phyloP scores from a whole-genome alignment of 345 rosid genomes.

The Mangifera indica region DNA sequence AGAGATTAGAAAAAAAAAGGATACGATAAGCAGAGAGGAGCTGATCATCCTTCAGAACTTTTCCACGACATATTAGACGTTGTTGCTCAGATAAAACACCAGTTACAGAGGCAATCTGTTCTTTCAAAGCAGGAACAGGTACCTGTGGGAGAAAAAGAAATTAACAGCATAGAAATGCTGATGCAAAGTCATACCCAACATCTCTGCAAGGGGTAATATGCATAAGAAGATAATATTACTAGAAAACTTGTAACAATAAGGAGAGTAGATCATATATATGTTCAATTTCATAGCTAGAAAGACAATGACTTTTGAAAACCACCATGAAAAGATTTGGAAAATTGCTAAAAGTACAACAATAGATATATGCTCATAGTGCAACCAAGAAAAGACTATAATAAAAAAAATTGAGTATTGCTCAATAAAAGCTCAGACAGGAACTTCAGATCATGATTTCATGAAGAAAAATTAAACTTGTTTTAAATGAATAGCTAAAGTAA shows the following conservation, averaged over 20 bases:
- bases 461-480: neutral
- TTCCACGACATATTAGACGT: slow-evolving; percentile 80
- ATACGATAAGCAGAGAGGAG: slow-evolving; percentile 88
- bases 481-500: neutral
- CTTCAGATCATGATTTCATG: neutral
- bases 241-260: neutral
- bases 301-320: neutral
- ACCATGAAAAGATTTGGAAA: neutral
- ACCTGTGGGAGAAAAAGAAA: slow-evolving; percentile 38
- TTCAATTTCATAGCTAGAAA: neutral
- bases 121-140: slow-evolving; percentile 79
- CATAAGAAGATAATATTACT: neutral
- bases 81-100: slow-evolving; percentile 76
- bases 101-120: slow-evolving; percentile 72
- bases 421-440: slow-evolving; percentile 1
- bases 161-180: neutral
- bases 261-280: neutral
- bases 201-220: neutral
- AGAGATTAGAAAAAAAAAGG: slow-evolving; percentile 31
- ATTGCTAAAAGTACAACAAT: neutral
- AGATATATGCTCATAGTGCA: slow-evolving; percentile 4
- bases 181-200: slow-evolving; percentile 1
- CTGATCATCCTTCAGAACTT: slow-evolving; percentile 72
- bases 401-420: neutral
- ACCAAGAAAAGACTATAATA: neutral